A percentile compares a stretch with the other conserved stretches of the same genome.
These are phyloP conservation scores for Cardamine occulta DNA, from an alignment of 345 rosid species.

Conservation along the genomic window DNA sequence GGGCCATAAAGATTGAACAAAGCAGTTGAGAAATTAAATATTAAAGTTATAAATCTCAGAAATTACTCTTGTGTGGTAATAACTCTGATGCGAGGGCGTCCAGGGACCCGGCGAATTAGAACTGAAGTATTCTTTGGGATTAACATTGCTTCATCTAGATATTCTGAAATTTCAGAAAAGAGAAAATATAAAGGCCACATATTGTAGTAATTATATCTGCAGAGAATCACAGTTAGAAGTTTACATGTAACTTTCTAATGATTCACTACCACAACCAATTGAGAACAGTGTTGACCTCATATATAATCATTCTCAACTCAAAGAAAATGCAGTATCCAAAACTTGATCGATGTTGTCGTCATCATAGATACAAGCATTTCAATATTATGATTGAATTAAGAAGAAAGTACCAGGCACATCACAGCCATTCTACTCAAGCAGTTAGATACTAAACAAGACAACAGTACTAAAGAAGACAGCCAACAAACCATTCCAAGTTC, in stretches of 20 bases:
- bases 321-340: not conserved
- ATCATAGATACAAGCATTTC: conserved; percentile 10
- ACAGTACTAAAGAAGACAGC: not conserved
- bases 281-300: not conserved
- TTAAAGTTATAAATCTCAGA: conserved; percentile 38
- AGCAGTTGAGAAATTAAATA: conserved; percentile 39
- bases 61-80: conserved; percentile 79
- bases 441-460: conserved; percentile 3
- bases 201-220: conserved; percentile 1
- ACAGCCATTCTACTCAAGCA: not conserved
- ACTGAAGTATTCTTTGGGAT: conserved; percentile 97
- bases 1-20: not conserved
- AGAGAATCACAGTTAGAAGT: not conserved
- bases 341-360: not conserved
- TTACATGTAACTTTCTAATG: not conserved
- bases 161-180: conserved; percentile 81
- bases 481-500: not conserved
- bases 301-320: conserved; percentile 5
- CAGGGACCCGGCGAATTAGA: conserved; percentile 95
- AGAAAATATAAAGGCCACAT: conserved; percentile 18
- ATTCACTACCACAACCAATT: conserved; percentile 11
- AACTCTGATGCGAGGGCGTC: conserved; percentile 91
- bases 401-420: not conserved
- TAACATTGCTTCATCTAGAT: conserved; percentile 89
- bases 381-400: not conserved